Base-by-base conservation (phyloP, 2,329 filamentous ascomycete species). In the Colletotrichum costaricense region DNA sequence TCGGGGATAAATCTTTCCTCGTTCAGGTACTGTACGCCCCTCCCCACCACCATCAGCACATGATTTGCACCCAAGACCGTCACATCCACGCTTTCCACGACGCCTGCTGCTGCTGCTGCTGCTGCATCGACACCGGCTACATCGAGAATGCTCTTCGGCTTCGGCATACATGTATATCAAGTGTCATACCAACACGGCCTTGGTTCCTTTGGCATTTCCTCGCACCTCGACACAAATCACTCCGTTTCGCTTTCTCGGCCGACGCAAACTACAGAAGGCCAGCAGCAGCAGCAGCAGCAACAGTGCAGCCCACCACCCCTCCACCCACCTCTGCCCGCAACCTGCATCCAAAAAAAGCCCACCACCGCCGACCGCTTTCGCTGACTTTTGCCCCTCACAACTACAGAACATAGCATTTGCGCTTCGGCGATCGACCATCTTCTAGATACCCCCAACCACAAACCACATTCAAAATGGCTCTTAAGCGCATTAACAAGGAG, bases 401-500 rank as follows among this genome's bases (percentile, higher is more conserved):
- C 72, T 72, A 67, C 68, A 74, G 68, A 74, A 69, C 69, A 72
- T 24, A 65, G 68, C 72, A 72, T 58, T 62, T 62, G 67, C 71
- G 69, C 67, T 60, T 38, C 59, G 54, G 56, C 72, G 72, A 74
- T 63, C 65, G 35, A 69, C 22, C 71, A 65, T 73, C 71, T 69
- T 64, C 49, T 73, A 72, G 74, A 75, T 77, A 75, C 75, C 74
- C 76, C 68, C 69, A 73, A 76, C 68, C 62, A 72, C 63, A 74
- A 77, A 75, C 78, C 77, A 78, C 74, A 78, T 69, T 67, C 77
- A 78, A 78, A 82, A 97, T 97, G 94, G 94, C 94, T 86, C 91
- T 97, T 81, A 97, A 97, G 93, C 92, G 94, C 86, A 97, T 97
- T 86, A 96, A 96, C 91, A 97, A 95, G 92, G 94, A 97, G 87